These are phyloP conservation scores for Suillus weaverae DNA, from an alignment of 768 basidiomycete species.

Conservation along the genomic window DNA sequence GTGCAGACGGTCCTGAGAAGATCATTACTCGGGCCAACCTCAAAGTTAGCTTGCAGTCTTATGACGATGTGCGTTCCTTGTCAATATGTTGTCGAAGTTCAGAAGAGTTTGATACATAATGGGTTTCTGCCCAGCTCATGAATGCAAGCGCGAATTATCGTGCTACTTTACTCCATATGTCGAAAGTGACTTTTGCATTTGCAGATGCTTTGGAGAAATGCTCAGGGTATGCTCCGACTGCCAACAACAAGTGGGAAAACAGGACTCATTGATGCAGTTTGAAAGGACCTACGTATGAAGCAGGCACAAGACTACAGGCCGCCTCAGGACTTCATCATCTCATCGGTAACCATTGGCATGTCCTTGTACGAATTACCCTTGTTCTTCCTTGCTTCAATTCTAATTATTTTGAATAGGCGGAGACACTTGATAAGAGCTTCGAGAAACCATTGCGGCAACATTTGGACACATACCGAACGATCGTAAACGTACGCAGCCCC, in stretches of 20 bases:
- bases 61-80: conserved; percentile 65
- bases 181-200: conserved; percentile 79
- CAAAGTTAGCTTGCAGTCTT: conserved; percentile 74
- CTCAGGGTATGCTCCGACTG: conserved; percentile 57
- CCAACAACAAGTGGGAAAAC: background rate
- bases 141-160: conserved; percentile 77
- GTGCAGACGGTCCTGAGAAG: conserved; percentile 71
- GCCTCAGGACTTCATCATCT: conserved; percentile 89
- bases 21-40: conserved; percentile 81
- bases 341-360: conserved; percentile 90
- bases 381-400: conserved; percentile 8
- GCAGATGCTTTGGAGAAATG: conserved; percentile 86
- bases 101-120: conserved; percentile 18
- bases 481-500: conserved; percentile 56
- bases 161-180: conserved; percentile 75
- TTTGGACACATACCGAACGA: conserved; percentile 73
- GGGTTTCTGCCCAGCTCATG: conserved; percentile 57
- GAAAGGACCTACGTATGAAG: conserved; percentile 78
- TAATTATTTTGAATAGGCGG: conserved; percentile 51
- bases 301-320: conserved; percentile 80
- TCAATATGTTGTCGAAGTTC: conserved; percentile 1
- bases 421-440: conserved; percentile 82
- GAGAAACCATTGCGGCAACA: conserved; percentile 89
- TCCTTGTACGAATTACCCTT: conserved; percentile 58
- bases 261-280: conserved; percentile 43